Base-by-base conservation (phyloP, 164 flowering plant genomes). In the Umbellularia californica region DNA sequence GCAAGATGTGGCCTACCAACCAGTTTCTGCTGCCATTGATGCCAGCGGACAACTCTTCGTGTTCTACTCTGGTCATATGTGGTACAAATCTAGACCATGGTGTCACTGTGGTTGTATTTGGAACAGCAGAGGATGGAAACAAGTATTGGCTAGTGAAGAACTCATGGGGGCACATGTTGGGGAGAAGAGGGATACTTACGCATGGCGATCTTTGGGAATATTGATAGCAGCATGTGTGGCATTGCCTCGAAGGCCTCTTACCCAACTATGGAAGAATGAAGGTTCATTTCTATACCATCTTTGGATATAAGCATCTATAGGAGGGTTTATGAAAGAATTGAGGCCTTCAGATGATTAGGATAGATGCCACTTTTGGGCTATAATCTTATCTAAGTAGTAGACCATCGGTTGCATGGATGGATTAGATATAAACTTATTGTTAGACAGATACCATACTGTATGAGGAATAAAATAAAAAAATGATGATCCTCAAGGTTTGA, bases 81-180 rank as follows among this genome's bases (percentile, higher is more conserved):
- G 58, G 67, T 15, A 69, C 72, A 24, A 17, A 75, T 17, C 66
- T 69, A 13, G 77, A 77, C 66, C 84, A 82, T 65, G 82, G 74
- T 27, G 82, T 77, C 5, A 65, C 77, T 5, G 79, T 70, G 2
- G 75, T 80, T 2, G 85, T 83, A 6, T 80, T 77, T 68, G 84
- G 84, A 2, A 70, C 47, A 3, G 27, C n/a, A 13, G 74, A 51
- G 5, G 76, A 74, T 19, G 80, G 47, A 41, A 41, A 77, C 4
- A 77, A 77, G 68, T 82, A 77, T 41, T 82, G 81, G 84, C 22
- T 77, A 2, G 78, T 79, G 6, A 82, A 82, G 74, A 79, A 82
- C 27, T 79, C 83, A 58, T 81, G 83, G 83, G 83, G 83, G 79
- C 0, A 12, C 74, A 1, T 15, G 24, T 2, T 81, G 83, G 83